A percentile compares a stretch with the other conserved stretches of the same genome.
These are phyloP conservation scores for Saccharomycopsis babjevae DNA, from an alignment of 805 yeast genomes.

Conservation along the genomic window DNA sequence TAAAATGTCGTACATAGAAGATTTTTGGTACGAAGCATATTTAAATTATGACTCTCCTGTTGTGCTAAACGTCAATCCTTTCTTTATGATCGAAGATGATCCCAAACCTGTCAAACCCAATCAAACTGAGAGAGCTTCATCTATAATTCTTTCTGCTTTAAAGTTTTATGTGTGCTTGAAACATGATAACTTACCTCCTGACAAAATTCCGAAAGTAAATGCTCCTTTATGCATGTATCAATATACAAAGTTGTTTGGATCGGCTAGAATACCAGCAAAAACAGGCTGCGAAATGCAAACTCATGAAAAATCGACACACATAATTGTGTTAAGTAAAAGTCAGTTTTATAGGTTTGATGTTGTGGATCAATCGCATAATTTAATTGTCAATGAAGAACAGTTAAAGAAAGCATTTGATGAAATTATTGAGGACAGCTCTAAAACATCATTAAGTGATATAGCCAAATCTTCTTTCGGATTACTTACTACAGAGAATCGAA, in stretches of 20 bases:
- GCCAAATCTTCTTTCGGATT: constrained; percentile 85
- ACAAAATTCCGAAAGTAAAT: constrained; percentile 39
- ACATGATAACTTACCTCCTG: constrained; percentile 64
- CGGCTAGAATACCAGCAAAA: constrained; percentile 75
- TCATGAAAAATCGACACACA: constrained; percentile 65
- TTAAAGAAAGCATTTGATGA: constrained; percentile 64
- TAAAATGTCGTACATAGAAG: constrained; percentile 77
- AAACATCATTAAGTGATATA: constrained; percentile 45
- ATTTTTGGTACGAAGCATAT: constrained; percentile 90
- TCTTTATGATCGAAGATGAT: constrained; percentile 82
- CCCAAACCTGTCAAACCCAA: constrained; percentile 36
- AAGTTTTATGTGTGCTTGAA: constrained; percentile 74
- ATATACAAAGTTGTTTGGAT: constrained; percentile 76
- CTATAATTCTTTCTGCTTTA: constrained; percentile 64
- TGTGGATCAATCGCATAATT: constrained; percentile 58
- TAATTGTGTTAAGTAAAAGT: constrained; percentile 71
- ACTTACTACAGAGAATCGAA: constrained; percentile 79
- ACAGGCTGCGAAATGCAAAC: constrained; percentile 81
- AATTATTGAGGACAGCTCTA: constrained; percentile 62
- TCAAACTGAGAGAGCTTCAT: constrained; percentile 77
- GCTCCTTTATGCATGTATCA: constrained; percentile 82
- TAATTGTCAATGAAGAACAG: constrained; percentile 66
- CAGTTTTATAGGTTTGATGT: constrained; percentile 96
- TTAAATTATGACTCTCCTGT: constrained; percentile 81
- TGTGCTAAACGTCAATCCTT: constrained; percentile 85